phyloP scores from a whole-genome alignment of 1,284 basidiomycete species.

The Ganoderma sinense region DNA sequence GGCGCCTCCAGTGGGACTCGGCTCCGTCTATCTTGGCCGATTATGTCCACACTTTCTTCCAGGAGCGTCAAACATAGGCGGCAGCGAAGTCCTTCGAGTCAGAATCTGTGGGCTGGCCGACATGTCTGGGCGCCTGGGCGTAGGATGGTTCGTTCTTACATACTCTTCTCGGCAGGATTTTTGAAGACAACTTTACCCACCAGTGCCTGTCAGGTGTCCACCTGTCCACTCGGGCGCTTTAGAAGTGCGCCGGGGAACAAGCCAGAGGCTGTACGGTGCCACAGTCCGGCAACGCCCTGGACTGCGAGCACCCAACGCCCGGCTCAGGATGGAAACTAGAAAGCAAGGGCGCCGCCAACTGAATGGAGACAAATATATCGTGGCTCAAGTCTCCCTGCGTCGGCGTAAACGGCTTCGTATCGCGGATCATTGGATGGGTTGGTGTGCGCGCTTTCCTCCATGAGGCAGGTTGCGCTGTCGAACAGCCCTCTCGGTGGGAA shows the following conservation, averaged over 20 bases:
- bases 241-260: constrained; percentile 33
- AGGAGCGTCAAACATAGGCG: background rate
- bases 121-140: constrained; percentile 8
- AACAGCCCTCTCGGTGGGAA: constrained; percentile 18
- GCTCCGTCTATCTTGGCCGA: constrained; percentile 9
- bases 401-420: constrained; percentile 26
- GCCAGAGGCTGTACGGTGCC: constrained; percentile 31
- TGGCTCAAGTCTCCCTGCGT: constrained; percentile 18
- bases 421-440: constrained; percentile 31
- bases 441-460: constrained; percentile 19
- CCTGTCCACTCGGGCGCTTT: constrained; percentile 25
- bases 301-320: constrained; percentile 27
- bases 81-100: background rate
- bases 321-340: constrained; percentile 22
- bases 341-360: constrained; percentile 29
- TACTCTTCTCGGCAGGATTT: constrained; percentile 9
- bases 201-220: constrained; percentile 19
- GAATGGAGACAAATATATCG: constrained; percentile 28
- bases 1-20: constrained; percentile 11
- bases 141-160: constrained; percentile 17
- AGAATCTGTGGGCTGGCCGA: background rate
- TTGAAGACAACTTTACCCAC: constrained; percentile 21
- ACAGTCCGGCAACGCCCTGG: constrained; percentile 28
- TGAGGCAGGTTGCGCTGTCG: constrained; percentile 18
- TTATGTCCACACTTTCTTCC: background rate